Conservation (phyloP, 1,139 yeast genomes). For the Arxiozyma telluris region DNA sequence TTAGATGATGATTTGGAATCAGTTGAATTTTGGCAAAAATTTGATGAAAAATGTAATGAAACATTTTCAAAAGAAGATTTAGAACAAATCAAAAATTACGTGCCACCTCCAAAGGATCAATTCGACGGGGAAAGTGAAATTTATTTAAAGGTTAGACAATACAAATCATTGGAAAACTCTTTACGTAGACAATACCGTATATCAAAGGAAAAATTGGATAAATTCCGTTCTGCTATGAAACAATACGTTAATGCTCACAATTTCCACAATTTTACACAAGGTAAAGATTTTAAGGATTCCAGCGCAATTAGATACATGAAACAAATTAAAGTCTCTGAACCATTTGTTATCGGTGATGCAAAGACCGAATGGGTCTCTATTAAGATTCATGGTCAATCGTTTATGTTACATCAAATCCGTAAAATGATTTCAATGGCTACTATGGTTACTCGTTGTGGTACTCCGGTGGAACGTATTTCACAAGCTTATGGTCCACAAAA, state of each 20-base stretch:
- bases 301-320: constrained; percentile 80
- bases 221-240: constrained; percentile 59
- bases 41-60: constrained; percentile 31
- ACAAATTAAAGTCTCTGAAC: constrained; percentile 71
- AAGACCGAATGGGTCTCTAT: constrained; percentile 96
- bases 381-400: constrained; percentile 95
- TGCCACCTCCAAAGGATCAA: constrained; percentile 33
- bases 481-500: constrained; percentile 69
- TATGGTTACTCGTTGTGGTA: constrained; percentile 73
- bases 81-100: constrained; percentile 28
- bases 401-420: constrained; percentile 96
- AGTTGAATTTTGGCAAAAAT: constrained; percentile 55
- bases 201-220: constrained; percentile 48
- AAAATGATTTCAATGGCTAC: constrained; percentile 97
- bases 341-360: constrained; percentile 82
- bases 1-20: constrained; percentile 62
- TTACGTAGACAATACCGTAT: constrained; percentile 65
- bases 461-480: constrained; percentile 66
- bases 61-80: constrained; percentile 44
- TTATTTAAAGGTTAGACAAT: constrained; percentile 42
- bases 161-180: constrained; percentile 58
- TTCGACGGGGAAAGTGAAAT: constrained; percentile 30
- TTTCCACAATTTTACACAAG: constrained; percentile 90
- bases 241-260: constrained; percentile 82
- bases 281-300: constrained; percentile 79